Percentiles rank a stretch among this genome's conserved stretches.
Evolutionary conservation across 805 yeast genomes (phyloP).

Genomic region (Yarrowia porcina): DNA sequence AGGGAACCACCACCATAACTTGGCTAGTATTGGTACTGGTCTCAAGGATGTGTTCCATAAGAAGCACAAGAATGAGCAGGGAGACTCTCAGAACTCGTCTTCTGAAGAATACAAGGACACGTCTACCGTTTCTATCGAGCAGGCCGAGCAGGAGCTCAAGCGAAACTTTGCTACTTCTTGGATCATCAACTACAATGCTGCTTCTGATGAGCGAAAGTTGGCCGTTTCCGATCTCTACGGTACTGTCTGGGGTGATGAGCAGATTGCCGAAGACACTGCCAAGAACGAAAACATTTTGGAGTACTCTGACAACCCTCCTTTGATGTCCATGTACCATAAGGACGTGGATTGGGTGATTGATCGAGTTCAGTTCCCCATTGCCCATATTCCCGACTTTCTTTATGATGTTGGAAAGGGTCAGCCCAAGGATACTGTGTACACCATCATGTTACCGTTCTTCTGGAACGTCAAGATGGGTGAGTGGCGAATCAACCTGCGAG

Average conservation of each 20-base stretch:
- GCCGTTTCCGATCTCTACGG: constrained; percentile 43
- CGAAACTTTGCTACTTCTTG: constrained; percentile 60
- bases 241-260: constrained; percentile 34
- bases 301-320: constrained; percentile 48
- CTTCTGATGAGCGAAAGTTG: constrained; percentile 33
- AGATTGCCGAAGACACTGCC: constrained; percentile 40
- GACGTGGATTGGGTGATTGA: constrained; percentile 49
- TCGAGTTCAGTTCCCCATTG: constrained; percentile 51
- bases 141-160: constrained; percentile 42
- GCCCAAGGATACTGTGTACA: constrained; percentile 66
- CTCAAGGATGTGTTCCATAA: constrained; percentile 21
- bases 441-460: constrained; percentile 63
- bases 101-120: constrained; percentile 23
- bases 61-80: neutral
- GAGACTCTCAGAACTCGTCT: neutral
- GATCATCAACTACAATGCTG: constrained; percentile 58
- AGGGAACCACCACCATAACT: neutral
- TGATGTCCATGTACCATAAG: constrained; percentile 51
- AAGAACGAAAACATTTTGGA: constrained; percentile 48
- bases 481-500: constrained; percentile 68
- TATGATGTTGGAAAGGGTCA: constrained; percentile 76
- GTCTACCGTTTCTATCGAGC: constrained; percentile 34
- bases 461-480: constrained; percentile 58
- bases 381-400: constrained; percentile 58
- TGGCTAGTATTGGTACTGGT: constrained; percentile 5